Evolutionary conservation across 352 stramenopile species (phyloP), one percentile per base, ranked within the genome.

Genomic region (Blastocystis sp.): DNA sequence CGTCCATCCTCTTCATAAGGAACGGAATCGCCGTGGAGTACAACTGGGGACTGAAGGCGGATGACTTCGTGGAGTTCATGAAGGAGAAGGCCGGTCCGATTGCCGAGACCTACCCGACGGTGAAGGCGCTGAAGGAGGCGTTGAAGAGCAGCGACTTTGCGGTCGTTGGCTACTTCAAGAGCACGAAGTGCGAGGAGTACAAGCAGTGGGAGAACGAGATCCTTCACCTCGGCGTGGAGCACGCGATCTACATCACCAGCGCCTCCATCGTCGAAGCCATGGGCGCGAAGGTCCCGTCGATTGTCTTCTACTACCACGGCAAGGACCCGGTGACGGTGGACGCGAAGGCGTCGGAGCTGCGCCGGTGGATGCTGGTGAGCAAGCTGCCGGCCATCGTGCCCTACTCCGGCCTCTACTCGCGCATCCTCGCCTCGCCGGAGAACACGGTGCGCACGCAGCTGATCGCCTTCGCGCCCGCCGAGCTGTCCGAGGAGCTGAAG

Each of bases 101-200:
- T 34, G 28, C 28, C 28, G 28, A 34, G 28, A 34, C 28, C 28
- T 34, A 34, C 28, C 28, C 28, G 28, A 34, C 28, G 28, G 28
- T 34, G 28, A 34, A 34, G 28, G 28, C 28, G 28, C 0, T 34
- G 28, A 34, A 34, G 28, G 28, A 34, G 28, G 28, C 28, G 28
- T 34, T 34, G 28, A 34, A 34, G 28, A 34, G 28, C 28, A 34
- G 28, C 28, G 28, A 34, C 28, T 34, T 34, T 11, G 71, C 66
- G 1, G 38, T 66, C n/a, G 71, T 81, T n/a, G 71, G 40, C 10
- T 54, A 81, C 60, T 81, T 81, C 71, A 34, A 21, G 10, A 81
- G 14, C 1, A 60, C 64, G 21, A 64, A n/a, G 43, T 66, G 54
- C 24, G 48, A 66, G 21, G 66, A 81, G 52, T 81, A 81, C 45